Evolutionary conservation across 192 early-diverging fungal species (phyloP), one percentile per base, ranked within the genome.

Genomic region (Umbelopsis ramanniana): DNA sequence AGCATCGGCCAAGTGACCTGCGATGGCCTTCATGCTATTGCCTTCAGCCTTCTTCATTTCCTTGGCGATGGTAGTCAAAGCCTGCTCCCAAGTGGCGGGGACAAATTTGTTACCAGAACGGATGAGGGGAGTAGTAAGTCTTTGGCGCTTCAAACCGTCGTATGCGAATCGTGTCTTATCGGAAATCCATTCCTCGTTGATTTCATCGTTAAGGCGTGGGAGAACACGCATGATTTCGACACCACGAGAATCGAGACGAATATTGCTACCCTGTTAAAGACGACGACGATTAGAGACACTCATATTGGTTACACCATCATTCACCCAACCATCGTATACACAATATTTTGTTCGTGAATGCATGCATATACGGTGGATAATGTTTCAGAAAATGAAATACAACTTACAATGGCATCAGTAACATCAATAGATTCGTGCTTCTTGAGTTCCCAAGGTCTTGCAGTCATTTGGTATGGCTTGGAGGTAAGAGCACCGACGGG

Each of bases 141-240:
- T 87, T 85, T 99, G 97, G 23, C 93, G 89, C 89, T 96, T 98
- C 33, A 99, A 87, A 55, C 97, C 97, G 79, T 99, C 97, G 74
- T 88, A 95, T 50, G 92, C 90, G 76, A 95, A 97, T 38, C 97
- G 90, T 53, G 95, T 96, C 88, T 97, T 97, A 88, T 99, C 97
- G 11, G 95, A 95, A 71, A 99, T 95, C 97, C 97, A 99, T 86
- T 99, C 97, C 82, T 97, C 94, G 82, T 99, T 99, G 79, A 99
- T 84, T n/a, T 93, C 95, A 72, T 99, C 97, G 83, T 99, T 99
- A 71, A 95, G 85, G 45, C 95, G 93, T 37, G 97, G 97, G 12
- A 98, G 80, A 37, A 99, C 88, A 70, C 97, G 92, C 93, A 99
- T 94, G 19, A 99, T 94, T 81, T 99, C 96, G 29, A 94, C 83